Evolutionary conservation across 345 rosid genomes (phyloP).

Genomic region (Lumnitzera racemosa): DNA sequence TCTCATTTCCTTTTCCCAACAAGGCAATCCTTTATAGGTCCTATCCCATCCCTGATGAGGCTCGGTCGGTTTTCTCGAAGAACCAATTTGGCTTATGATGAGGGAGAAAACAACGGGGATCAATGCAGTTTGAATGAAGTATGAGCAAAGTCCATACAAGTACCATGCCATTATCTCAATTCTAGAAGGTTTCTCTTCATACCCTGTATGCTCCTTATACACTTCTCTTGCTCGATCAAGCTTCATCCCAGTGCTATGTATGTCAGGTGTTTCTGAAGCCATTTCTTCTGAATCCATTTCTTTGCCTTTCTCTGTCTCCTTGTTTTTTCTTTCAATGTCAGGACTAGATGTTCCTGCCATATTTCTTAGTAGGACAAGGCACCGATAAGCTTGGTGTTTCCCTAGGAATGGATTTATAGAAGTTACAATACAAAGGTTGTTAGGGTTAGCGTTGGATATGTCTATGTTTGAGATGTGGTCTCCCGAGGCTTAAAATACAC

Average conservation of each 20-base stretch:
- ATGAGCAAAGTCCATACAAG: constrained; percentile 40
- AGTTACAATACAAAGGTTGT: not conserved
- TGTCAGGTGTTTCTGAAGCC: constrained; percentile 9
- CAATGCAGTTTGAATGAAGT: constrained; percentile 32
- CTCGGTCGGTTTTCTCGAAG: constrained; percentile 3
- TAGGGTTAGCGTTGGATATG: not conserved
- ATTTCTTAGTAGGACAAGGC: no score
- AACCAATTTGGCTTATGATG: constrained; percentile 26
- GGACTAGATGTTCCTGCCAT: no score
- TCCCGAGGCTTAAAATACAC: not conserved
- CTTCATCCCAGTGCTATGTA: constrained; percentile 11
- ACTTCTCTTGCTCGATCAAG: constrained; percentile 17
- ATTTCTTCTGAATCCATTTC: not conserved
- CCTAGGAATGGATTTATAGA: not conserved
- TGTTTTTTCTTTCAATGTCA: no score
- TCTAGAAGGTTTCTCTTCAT: constrained; percentile 21
- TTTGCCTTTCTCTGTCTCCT: no score
- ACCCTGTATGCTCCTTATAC: not conserved
- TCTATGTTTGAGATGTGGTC: not conserved
- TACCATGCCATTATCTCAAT: constrained; percentile 42
- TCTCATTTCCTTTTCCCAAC: constrained; percentile 17
- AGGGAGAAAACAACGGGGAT: constrained; percentile 49
- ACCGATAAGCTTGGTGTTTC: no score
- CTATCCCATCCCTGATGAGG: constrained; percentile 8
- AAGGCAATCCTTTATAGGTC: constrained; percentile 20